Conservation (phyloP, 1,284 basidiomycete species). For the Marasmius sp. region DNA sequence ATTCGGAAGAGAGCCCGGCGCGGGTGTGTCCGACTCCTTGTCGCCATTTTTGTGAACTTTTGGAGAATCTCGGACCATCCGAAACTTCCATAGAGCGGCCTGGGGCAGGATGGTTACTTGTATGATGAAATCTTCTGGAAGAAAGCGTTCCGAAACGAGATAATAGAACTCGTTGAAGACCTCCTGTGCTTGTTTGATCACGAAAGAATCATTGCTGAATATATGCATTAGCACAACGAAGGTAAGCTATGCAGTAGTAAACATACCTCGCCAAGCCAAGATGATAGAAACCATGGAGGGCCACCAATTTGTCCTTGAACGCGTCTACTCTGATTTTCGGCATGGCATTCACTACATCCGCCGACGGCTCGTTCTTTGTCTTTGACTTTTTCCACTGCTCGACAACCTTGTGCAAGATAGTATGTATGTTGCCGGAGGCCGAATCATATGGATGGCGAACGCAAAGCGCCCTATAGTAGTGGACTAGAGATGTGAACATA, state of each 20-base stretch:
- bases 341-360: conserved; percentile 30
- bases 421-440: conserved; percentile 82
- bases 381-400: conserved; percentile 51
- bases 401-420: conserved; percentile 66
- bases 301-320: conserved; percentile 72
- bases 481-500: conserved; percentile 76
- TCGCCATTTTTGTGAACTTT: conserved; percentile 25
- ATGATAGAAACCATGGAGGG: conserved; percentile 73
- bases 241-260: conserved; percentile 6
- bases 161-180: conserved; percentile 54
- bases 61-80: conserved; percentile 56
- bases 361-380: conserved; percentile 29
- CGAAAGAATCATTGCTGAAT: conserved; percentile 42
- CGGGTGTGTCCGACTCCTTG: conserved; percentile 21
- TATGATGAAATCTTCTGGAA: conserved; percentile 78
- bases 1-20: conserved; percentile 19
- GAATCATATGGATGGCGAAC: conserved; percentile 86
- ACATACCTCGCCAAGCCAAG: conserved; percentile 60
- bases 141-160: conserved; percentile 65
- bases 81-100: conserved; percentile 80
- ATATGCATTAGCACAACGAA: neutral
- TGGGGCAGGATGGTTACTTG: conserved; percentile 75
- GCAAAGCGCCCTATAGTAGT: conserved; percentile 92
- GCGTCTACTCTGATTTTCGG: conserved; percentile 49
- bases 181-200: conserved; percentile 46